Evolutionary conservation across 495 filamentous ascomycete species (phyloP).

Genomic region (Baudoinia panamericana): DNA sequence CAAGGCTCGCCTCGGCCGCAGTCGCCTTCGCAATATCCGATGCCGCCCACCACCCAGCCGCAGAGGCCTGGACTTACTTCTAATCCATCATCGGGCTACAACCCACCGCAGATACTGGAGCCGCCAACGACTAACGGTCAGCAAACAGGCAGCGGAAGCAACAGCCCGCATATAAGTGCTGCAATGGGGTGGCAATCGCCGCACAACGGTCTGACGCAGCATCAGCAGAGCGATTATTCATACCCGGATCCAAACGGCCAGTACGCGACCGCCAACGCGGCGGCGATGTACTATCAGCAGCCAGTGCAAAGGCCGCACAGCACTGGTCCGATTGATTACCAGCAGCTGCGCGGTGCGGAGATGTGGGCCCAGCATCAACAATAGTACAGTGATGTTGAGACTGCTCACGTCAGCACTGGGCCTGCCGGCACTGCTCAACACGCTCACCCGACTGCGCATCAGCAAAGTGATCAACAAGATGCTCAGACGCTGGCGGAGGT

Average conservation of each 20-base stretch:
- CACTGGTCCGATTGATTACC: conserved; percentile 31
- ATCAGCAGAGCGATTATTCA: conserved; percentile 25
- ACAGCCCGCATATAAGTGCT: conserved; percentile 29
- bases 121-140: conserved; percentile 44
- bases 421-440: background rate
- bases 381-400: conserved; percentile 17
- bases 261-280: conserved; percentile 7
- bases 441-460: too few species aligned
- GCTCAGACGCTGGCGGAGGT: too few species aligned
- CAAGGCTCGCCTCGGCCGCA: conserved; percentile 61
- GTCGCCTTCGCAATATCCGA: conserved; percentile 16
- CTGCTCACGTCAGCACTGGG: background rate
- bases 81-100: conserved; percentile 60
- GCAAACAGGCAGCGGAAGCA: conserved; percentile 27
- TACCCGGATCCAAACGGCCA: conserved; percentile 30
- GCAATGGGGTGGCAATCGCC: conserved; percentile 32
- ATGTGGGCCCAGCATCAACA: conserved; percentile 28
- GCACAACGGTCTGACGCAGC: conserved; percentile 22
- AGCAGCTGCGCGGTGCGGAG: conserved; percentile 23
- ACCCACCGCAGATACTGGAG: conserved; percentile 74
- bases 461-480: too few species aligned
- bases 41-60: conserved; percentile 47
- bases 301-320: conserved; percentile 29
- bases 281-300: conserved; percentile 30
- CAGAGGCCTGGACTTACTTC: conserved; percentile 59